Evolutionary conservation across 257 asterid genomes (phyloP), one percentile per base, ranked within the genome.

Genomic region (Lavandula angustifolia): DNA sequence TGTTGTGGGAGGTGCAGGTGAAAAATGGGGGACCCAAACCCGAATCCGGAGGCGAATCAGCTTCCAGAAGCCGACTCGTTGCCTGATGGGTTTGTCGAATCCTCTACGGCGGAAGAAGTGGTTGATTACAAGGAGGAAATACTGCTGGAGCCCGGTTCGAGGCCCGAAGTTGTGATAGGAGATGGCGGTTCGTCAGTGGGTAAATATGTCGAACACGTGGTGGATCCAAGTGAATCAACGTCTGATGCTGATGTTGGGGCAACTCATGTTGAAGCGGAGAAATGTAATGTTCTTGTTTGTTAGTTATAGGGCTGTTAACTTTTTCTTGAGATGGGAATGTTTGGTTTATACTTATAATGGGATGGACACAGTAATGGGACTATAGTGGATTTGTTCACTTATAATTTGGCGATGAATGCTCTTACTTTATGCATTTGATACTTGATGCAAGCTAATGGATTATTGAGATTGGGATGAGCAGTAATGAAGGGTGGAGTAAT

Each of bases 71-170:
- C 82, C 17, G 95, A 77, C 77, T 80, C 99, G 4, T 75, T 94
- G 70, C 97, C 99, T 0, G 99, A 94, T 67, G 99, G 99, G 11
- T 94, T 94, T 49, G 99, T 92, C 22, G 97, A 84, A 62, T 82
- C 88, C 48, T 80, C 91, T 52, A 56, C 78, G 10, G 56, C 68
- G 42, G 86, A 74, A 17, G 69, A 66, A 43, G 66, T 68, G 72
- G 73, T 73, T 56, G 96, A 85, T 73, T 86, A 84, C 68, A 85
- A 83, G 79, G 96, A 89, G 84, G 96, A 82, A 62, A 84, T 78
- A 56, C 65, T 81, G 74, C 76, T 78, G 18, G 87, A 85, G 73
- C 84, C 80, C 66, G 77, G 63, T 54, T 75, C 76, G 0, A 62
- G 76, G 43, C 76, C 91, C 3, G 80, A 79, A 59, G 82, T 80